A percentile compares a stretch with the other conserved stretches of the same genome.
These are phyloP conservation scores for Eucalyptus regnans DNA, from an alignment of 345 rosid genomes.

Conservation along the genomic window DNA sequence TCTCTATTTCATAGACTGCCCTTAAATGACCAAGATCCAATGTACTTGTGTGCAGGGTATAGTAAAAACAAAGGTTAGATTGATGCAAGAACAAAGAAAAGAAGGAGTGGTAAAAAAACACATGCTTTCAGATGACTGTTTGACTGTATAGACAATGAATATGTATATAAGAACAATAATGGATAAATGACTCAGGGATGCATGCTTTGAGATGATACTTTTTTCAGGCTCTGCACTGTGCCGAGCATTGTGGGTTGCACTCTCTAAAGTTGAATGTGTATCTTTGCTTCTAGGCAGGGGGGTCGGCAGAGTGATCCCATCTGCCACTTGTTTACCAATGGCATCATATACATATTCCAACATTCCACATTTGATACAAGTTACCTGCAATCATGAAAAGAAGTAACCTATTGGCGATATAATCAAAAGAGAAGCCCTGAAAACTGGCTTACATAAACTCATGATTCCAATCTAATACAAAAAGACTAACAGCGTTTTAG, in stretches of 20 bases:
- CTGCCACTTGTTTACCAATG: neutral
- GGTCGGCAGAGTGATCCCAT: neutral
- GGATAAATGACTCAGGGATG: neutral
- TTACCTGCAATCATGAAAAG: slow-evolving; percentile 37
- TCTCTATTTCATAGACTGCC: neutral
- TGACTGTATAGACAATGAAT: neutral
- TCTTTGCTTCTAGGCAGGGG: slow-evolving; percentile 29
- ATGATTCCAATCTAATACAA: neutral
- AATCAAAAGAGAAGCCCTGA: fast-evolving
- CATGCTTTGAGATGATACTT: neutral
- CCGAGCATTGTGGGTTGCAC: neutral
- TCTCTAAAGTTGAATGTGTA: slow-evolving; percentile 23
- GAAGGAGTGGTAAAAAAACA: neutral
- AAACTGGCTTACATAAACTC: neutral
- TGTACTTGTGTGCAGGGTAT: neutral
- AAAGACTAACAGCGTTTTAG: neutral
- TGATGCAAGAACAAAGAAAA: neutral
- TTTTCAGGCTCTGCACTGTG: neutral
- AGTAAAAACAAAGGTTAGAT: neutral
- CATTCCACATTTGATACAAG: slow-evolving; percentile 61
- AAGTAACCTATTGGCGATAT: neutral
- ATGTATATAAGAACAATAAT: too few species aligned
- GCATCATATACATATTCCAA: slow-evolving; percentile 76
- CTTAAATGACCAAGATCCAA: neutral
- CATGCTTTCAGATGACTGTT: neutral